These are phyloP conservation scores for Flaveria bidentis DNA, from an alignment of 129 eudicot genomes.

Conservation along the genomic window DNA sequence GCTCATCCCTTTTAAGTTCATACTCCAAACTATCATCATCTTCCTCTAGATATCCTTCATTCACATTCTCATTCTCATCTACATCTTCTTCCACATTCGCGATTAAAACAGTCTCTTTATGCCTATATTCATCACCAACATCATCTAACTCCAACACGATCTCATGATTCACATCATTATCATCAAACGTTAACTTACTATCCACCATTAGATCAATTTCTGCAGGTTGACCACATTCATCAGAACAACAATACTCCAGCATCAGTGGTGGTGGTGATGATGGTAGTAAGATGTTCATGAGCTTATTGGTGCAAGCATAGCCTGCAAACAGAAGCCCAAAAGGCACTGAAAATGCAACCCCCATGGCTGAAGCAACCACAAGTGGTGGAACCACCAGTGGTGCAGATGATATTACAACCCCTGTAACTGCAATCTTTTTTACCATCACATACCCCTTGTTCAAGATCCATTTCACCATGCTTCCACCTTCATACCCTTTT, in stretches of 20 bases:
- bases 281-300: constrained; percentile 65
- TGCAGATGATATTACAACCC: constrained; percentile 63
- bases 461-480: constrained; percentile 46
- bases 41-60: constrained; percentile 23
- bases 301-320: constrained; percentile 65
- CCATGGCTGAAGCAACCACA: constrained; percentile 68
- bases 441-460: constrained; percentile 51
- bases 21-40: constrained; percentile 28
- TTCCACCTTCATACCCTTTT: constrained; percentile 20
- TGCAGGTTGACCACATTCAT: constrained; percentile 13
- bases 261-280: constrained; percentile 7
- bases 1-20: background rate
- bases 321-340: constrained; percentile 58
- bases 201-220: constrained; percentile 28
- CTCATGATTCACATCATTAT: background rate
- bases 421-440: constrained; percentile 54
- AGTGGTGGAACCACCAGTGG: constrained; percentile 81
- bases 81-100: constrained; percentile 1
- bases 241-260: constrained; percentile 27
- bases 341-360: constrained; percentile 66
- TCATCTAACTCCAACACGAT: background rate
- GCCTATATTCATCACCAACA: background rate
- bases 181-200: background rate
- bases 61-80: background rate
- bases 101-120: background rate